Base-by-base conservation (phyloP, 2,329 filamentous ascomycete species). In the Trichoderma atroviride region DNA sequence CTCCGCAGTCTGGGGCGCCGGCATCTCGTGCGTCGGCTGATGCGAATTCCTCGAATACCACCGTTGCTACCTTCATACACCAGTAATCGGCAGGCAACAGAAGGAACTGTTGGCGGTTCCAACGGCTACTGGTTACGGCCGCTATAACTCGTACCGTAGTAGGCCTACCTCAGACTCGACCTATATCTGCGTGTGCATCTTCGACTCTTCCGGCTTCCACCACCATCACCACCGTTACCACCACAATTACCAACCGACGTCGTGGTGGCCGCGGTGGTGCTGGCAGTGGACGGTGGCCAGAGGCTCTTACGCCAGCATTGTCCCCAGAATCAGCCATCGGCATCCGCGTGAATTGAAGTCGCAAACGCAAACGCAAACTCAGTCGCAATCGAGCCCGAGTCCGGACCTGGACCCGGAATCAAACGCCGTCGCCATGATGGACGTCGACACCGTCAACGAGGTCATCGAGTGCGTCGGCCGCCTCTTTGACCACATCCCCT, bases 401-500 rank as follows among this genome's bases (percentile, higher is more conserved):
- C 35, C 37, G 22, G 47, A 57, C 22, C 19, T n/a, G 47, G 47
- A 57, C 24, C 10, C 47, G 47, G 24, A 24, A 22, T 24, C n/a
- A 10, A 50, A 50, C 47, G 22, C 13, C 40, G 22, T 14, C 40
- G 27, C 71, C 2, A 58, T 43, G n/a, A 79, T 82, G 72, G 73
- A 68, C 40, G 72, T 61, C 1, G 68, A 70, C n/a, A 75, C 75
- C 57, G 76, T 85, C 10, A 70, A 68, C 14, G 77, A 81, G 58
- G 74, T 85, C 33, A 79, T 85, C 71, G 72, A 74, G 29, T 73
- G 75, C n/a, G 73, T 87, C 53, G 78, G 82, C 69, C 59, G 62
- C 0, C 75, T 78, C 5, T 79, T 87, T 24, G 72, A 74, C 22
- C 81, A 84, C 73, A 78, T 84, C 1, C 81, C 78, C 24, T 86